Evolutionary conservation across 140 eudicot species (phyloP), one percentile per base, ranked within the genome.

Genomic region (Oenanthe javanica): DNA sequence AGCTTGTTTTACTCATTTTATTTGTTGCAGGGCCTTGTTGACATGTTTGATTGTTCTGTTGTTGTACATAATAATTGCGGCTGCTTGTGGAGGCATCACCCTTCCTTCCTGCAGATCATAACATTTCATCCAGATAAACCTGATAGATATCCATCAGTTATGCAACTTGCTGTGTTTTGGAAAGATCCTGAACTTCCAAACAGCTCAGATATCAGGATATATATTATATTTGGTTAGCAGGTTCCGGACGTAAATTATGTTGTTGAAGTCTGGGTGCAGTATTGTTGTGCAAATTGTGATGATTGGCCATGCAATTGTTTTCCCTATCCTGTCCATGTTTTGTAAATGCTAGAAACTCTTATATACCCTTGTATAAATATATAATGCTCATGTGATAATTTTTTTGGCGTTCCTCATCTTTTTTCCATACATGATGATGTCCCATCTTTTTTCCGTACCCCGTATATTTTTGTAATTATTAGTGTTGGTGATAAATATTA

Each of bases 71-170:
- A 95, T 95, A 85, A 87, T 95, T 4, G 99, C 99, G 12, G 93
- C 95, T 66, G 84, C 88, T 61, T 95, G 99, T 75, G 99, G 99
- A 59, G 99, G 99, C 78, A 86, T 95, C 79, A 86, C 93, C 77
- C 87, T 95, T 40, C 96, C 97, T 4, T 92, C 96, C 78, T 95
- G 99, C 87, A 90, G 97, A 86, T 87, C 94, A 15, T 90, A 83
- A 85, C 50, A 74, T 84, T 63, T 77, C 67, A 11, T 80, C 23
- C 57, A 77, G 54, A 77, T 82, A 63, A 57, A 38, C 82, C 77
- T 48, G 46, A 77, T 54, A 49, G 75, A 47, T 48, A 79, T 66
- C 27, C 9, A 13, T 18, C 15, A 27, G 46, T 75, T 81, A 80
- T 80, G 77, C 84, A 49, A 57, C 72, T 81, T 71, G 48, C 79